phyloP scores from a whole-genome alignment of 495 filamentous ascomycete species.

The Penicillium alfredii region DNA sequence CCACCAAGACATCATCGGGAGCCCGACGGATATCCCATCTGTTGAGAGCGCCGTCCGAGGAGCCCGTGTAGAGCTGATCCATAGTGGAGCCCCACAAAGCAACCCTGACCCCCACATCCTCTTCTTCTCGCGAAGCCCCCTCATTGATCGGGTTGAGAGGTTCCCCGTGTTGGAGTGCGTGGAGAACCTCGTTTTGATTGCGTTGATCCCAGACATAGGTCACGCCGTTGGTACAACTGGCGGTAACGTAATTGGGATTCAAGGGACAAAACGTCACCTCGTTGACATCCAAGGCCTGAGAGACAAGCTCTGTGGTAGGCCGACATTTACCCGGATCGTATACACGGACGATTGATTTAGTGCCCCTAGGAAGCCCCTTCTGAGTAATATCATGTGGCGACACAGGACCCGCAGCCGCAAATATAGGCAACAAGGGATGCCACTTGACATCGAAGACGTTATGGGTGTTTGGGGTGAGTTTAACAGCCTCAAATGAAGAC shows the following conservation, averaged over 20 bases:
- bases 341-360: constrained; percentile 46
- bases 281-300: constrained; percentile 80
- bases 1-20: constrained; percentile 54
- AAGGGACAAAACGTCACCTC: constrained; percentile 56
- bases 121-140: constrained; percentile 51
- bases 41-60: constrained; percentile 81
- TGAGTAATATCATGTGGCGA: constrained; percentile 12
- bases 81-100: constrained; percentile 67
- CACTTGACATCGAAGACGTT: constrained; percentile 79
- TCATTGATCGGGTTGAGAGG: constrained; percentile 58
- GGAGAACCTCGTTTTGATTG: constrained; percentile 49
- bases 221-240: constrained; percentile 76
- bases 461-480: constrained; percentile 46
- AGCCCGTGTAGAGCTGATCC: constrained; percentile 79
- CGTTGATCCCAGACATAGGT: constrained; percentile 84
- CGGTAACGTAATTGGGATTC: constrained; percentile 59
- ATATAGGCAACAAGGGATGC: constrained; percentile 56
- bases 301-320: constrained; percentile 49
- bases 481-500: constrained; percentile 39
- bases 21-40: constrained; percentile 72
- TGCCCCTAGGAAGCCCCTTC: constrained; percentile 32
- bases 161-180: constrained; percentile 61
- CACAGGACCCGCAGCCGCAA: constrained; percentile 58
- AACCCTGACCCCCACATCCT: constrained; percentile 78
- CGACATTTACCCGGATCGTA: constrained; percentile 41